Conservation (phyloP, 129 eudicot genomes). For the Kitagawia praeruptora region DNA sequence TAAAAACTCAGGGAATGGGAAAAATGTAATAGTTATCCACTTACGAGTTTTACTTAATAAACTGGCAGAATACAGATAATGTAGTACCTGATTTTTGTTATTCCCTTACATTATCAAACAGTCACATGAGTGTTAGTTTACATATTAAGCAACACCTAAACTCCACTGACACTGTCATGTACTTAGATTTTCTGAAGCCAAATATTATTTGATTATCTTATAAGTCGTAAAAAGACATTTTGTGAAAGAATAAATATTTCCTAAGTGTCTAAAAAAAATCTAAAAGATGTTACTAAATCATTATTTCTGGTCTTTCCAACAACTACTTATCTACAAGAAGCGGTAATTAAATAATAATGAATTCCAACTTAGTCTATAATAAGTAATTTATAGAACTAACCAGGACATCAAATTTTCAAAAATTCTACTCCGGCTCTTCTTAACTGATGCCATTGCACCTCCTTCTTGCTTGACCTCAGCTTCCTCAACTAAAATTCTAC, state of each 20-base stretch:
- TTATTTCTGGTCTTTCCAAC: not conserved
- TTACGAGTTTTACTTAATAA: not conserved
- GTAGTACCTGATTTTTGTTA: too few species aligned
- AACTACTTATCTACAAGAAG: not conserved
- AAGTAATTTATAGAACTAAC: conserved; percentile 25
- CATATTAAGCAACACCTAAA: not conserved
- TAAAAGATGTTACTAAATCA: not conserved
- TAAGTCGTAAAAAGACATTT: not conserved
- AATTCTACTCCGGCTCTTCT: conserved; percentile 36
- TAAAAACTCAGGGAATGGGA: not conserved
- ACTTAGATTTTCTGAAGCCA: not conserved
- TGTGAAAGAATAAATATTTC: not conserved
- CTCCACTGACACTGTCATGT: not conserved
- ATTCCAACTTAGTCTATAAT: not conserved
- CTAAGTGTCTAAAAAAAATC: not conserved
- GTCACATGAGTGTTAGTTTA: not conserved
- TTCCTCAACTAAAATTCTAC: conserved; percentile 63
- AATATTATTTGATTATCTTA: not conserved
- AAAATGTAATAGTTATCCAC: not conserved
- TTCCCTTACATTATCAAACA: not conserved
- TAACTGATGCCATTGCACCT: conserved; percentile 30
- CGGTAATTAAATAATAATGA: not conserved
- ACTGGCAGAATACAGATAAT: not conserved
- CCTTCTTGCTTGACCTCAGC: conserved; percentile 73
- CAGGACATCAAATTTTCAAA: conserved; percentile 58